Conservation (phyloP, 1,284 basidiomycete species). For the Cryptococcus sp. region DNA sequence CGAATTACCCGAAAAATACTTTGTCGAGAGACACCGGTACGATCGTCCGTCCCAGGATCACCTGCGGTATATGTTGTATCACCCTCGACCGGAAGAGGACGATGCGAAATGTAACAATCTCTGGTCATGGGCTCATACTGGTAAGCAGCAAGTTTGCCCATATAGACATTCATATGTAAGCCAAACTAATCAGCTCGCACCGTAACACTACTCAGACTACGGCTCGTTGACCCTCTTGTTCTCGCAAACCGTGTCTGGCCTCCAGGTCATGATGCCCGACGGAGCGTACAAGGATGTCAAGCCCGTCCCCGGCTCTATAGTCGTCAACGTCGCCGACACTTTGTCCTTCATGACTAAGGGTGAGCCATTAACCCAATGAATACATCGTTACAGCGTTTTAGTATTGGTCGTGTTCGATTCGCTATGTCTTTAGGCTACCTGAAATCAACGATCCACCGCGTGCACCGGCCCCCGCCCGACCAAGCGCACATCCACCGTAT, state of each 20-base stretch:
- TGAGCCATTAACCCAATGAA: slow-evolving; percentile 6
- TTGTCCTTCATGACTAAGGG: slow-evolving; percentile 40
- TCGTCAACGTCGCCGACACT: slow-evolving; percentile 42
- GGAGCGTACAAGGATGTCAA: slow-evolving; percentile 37
- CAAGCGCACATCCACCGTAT: slow-evolving; percentile 35
- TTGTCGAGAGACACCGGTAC: slow-evolving; percentile 39
- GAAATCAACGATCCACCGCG: slow-evolving; percentile 37
- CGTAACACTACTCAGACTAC: slow-evolving; percentile 26
- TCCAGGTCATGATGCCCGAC: slow-evolving; percentile 36
- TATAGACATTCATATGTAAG: too few relatives aligned
- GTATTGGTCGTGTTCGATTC: too few relatives aligned
- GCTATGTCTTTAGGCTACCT: slow-evolving; percentile 37
- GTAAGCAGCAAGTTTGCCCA: not conserved
- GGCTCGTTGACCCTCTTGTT: slow-evolving; percentile 39
- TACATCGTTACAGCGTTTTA: not conserved
- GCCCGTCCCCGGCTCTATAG: slow-evolving; percentile 30
- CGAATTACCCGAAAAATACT: slow-evolving; percentile 44
- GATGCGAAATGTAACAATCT: slow-evolving; percentile 32
- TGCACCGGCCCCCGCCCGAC: slow-evolving; percentile 34
- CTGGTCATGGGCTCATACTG: slow-evolving; percentile 39
- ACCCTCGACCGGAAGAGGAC: slow-evolving; percentile 34
- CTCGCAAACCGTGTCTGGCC: slow-evolving; percentile 37
- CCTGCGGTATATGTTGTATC: slow-evolving; percentile 42
- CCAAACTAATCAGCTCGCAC: too few relatives aligned
- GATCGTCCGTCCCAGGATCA: slow-evolving; percentile 35